Percentiles rank a stretch among this genome's conserved stretches.
Conservation (phyloP, 495 filamentous ascomycete genomes). For the Trichocladium antarcticum region DNA sequence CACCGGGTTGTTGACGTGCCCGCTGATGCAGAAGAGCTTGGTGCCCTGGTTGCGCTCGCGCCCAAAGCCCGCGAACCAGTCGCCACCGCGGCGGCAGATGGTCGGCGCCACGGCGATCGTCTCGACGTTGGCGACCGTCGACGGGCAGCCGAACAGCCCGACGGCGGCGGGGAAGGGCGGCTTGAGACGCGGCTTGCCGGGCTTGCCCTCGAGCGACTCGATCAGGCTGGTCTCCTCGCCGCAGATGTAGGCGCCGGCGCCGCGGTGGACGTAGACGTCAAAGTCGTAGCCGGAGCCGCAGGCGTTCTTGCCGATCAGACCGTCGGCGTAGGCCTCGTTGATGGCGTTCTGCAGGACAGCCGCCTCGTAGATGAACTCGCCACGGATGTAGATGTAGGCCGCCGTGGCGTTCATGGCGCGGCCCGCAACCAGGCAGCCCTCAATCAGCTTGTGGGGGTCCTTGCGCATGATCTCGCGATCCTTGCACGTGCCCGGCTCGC, state of each 20-base stretch:
- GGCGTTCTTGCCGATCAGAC: slow-evolving; percentile 93
- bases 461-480: slow-evolving; percentile 99
- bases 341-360: slow-evolving; percentile 88
- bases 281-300: slow-evolving; percentile 96
- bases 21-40: slow-evolving; percentile 97
- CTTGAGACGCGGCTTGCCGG: slow-evolving; percentile 95
- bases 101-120: slow-evolving; percentile 92
- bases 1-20: slow-evolving; percentile 95
- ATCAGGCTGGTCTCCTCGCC: slow-evolving; percentile 97
- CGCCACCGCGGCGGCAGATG: slow-evolving; percentile 83
- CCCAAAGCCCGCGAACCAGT: slow-evolving; percentile 86
- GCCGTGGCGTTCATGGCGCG: slow-evolving; percentile 96
- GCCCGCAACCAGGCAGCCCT: slow-evolving; percentile 93
- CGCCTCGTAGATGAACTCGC: slow-evolving; percentile 96
- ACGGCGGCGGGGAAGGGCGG: slow-evolving; percentile 96
- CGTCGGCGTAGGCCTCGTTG: slow-evolving; percentile 90
- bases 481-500: slow-evolving; percentile 98
- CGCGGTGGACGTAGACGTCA: slow-evolving; percentile 91
- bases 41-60: slow-evolving; percentile 92
- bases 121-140: slow-evolving; percentile 96
- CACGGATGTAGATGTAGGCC: slow-evolving; percentile 98
- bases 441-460: slow-evolving; percentile 95
- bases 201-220: slow-evolving; percentile 95
- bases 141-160: slow-evolving; percentile 94
- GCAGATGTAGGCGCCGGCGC: slow-evolving; percentile 94